Conservation (phyloP, 495 filamentous ascomycete genomes). For the Xylaria sp. region DNA sequence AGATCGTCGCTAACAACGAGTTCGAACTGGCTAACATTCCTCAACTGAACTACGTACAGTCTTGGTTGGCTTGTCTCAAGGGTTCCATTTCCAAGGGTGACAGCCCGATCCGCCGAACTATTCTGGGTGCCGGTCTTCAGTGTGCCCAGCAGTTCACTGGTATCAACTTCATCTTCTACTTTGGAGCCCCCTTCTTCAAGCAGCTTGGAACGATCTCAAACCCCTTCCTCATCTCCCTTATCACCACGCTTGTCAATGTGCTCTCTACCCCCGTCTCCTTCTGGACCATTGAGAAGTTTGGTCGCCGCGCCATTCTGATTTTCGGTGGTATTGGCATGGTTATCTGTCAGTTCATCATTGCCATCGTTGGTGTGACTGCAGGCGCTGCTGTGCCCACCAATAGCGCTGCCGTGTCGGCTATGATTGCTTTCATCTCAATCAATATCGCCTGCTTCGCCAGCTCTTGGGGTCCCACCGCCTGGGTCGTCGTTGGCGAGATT, state of each 20-base stretch:
- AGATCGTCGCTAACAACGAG: conserved; percentile 74
- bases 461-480: conserved; percentile 74
- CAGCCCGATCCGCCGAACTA: conserved; percentile 71
- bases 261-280: conserved; percentile 76
- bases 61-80: conserved; percentile 72
- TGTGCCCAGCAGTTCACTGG: conserved; percentile 60
- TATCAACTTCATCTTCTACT: conserved; percentile 65
- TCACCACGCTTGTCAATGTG: conserved; percentile 78
- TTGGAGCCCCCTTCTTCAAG: conserved; percentile 72
- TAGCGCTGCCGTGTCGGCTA: conserved; percentile 51
- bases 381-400: conserved; percentile 47
- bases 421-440: conserved; percentile 74
- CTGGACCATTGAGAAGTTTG: conserved; percentile 66
- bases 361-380: conserved; percentile 65
- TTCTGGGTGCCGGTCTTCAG: conserved; percentile 70
- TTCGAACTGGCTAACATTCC: conserved; percentile 67
- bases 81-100: conserved; percentile 64
- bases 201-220: conserved; percentile 64
- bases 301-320: conserved; percentile 72
- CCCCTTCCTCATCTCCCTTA: conserved; percentile 72
- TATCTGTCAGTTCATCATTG: conserved; percentile 70
- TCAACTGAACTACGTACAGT: conserved; percentile 62
- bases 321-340: conserved; percentile 75
- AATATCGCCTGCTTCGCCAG: conserved; percentile 78
- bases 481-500: conserved; percentile 80